Evolutionary conservation across 78 protist species (phyloP).

Genomic region (Dictyostelium brefeldianum): DNA sequence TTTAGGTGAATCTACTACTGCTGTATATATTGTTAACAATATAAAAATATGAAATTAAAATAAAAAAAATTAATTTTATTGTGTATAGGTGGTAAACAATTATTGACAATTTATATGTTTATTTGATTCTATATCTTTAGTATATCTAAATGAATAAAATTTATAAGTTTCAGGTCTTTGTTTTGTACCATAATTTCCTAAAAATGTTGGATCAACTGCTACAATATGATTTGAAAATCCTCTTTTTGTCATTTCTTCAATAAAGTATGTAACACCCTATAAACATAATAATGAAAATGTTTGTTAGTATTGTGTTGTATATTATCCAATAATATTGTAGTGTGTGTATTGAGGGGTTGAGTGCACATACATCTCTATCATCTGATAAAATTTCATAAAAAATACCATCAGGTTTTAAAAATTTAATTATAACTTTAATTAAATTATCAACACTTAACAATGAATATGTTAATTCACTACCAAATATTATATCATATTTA

Average conservation of each 20-base stretch:
- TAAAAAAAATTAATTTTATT: too few species aligned
- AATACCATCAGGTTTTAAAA: constrained; percentile 78
- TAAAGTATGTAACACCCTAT: constrained; percentile 82
- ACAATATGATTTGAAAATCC: constrained; percentile 40
- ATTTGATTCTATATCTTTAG: neutral
- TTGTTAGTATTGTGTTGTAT: too few species aligned
- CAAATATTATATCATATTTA: constrained; percentile 82
- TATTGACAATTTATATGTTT: constrained; percentile 11
- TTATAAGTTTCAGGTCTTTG: constrained; percentile 87
- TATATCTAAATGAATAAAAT: constrained; percentile 71
- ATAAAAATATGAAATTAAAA: too few species aligned
- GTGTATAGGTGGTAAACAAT: too few species aligned
- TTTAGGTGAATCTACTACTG: too few species aligned
- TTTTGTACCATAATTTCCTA: constrained; percentile 82
- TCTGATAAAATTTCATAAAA: constrained; percentile 89
- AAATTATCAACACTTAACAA: constrained; percentile 78
- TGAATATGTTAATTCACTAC: constrained; percentile 89
- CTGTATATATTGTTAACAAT: too few species aligned
- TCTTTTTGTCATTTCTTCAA: constrained; percentile 58
- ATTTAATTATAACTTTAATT: constrained; percentile 52
- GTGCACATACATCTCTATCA: constrained; percentile 90
- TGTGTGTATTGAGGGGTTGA: too few species aligned
- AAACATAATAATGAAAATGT: too few species aligned
- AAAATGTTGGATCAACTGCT: constrained; percentile 23
- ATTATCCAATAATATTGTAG: too few species aligned